Evolutionary conservation across 2,329 filamentous ascomycete species (phyloP), one percentile per base, ranked within the genome.

Genomic region (Didymella pinodella): DNA sequence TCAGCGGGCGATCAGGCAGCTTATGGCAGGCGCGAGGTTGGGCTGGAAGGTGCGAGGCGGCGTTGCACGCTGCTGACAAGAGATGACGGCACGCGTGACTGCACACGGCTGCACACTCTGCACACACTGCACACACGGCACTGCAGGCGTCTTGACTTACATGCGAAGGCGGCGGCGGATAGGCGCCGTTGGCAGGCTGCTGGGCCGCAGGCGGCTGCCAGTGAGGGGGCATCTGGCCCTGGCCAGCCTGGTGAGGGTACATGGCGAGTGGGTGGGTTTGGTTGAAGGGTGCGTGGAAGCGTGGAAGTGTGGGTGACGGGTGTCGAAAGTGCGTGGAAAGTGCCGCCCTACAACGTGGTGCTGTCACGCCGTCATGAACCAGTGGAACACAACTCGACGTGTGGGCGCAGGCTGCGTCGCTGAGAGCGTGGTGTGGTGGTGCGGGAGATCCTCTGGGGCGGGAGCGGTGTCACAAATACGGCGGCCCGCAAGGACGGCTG

Each of bases 221-320:
- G 62, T 77, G 75, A 31, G 75, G 69, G 57, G 74, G 74, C 56
- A 75, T 68, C 65, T 77, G 75, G 65, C 74, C 75, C 61, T 74
- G 75, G 69, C 71, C 72, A 52, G 65, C 70, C 64, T 70, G 64
- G 64, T 75, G 72, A 66, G 74, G 72, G 59, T 74, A 76, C 74
- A 76, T 76, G 62, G 61, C 57, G 48, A 25, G 8, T 52, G 45
- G 22, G 22, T 46, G 36, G 48, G 22, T 43, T 16, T 7, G 46
- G 18, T 43, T 43, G 25, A 41, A n/a, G 45, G 49, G 49, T 38
- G 40, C 8, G 25, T n/a, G 28, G 31, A 28, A 38, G 52, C 47
- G 54, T n/a, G 28, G 31, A 28, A 38, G 52, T 43, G 54, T 49
- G 45, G 56, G 26, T 46, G 50, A 50, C 50, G 40, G 50, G n/a